Base-by-base conservation (phyloP, 2,329 filamentous ascomycete genomes). In the Triangularia verruculosa region DNA sequence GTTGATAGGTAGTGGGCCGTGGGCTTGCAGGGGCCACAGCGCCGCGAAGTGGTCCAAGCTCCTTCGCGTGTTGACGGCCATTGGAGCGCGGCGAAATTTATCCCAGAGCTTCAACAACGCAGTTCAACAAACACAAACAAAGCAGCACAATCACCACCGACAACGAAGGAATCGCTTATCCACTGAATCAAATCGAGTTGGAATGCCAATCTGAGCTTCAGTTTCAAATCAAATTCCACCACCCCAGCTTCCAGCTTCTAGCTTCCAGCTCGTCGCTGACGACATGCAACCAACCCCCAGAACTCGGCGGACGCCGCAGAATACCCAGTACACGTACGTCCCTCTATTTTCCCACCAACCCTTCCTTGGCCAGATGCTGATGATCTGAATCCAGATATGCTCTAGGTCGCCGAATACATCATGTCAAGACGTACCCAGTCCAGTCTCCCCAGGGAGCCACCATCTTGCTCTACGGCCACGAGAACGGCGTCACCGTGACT, bases 361-460 rank as follows among this genome's bases (percentile, higher is more conserved):
- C 2, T 1, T 56, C 5, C 8, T 51, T 17, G 7, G 4, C 22
- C n/a, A 51, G 66, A 9, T 17, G 15, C 15, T 6, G 13, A 58
- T 13, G 32, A 8, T 2, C 17, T 17, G n/a, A 4, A 4, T 8
- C 5, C 57, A 89, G 86, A 64, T 88, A 88, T 68, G 83, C 86
- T 63, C 75, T 88, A 30, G 77, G 81, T 51, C 80, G 83, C 64
- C 84, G 86, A 64, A 78, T 87, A 56, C 79, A 88, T 73, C 79
- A 85, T 70, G 79, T 87, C 57, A 84, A 86, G 68, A 81, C 81
- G 3, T 89, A 89, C 70, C 87, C 87, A 0, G 78, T 87, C 17
- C 79, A 80, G 63, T 87, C 86, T 1, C 81, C 85, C 1, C 87
- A 89, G 70, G 86, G 86, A 34, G 86, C 87, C 6, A 85, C 82